A percentile compares a stretch with the other conserved stretches of the same genome.
Conservation (phyloP, 768 basidiomycete species). For the Lepiota brunneoincarnata region DNA sequence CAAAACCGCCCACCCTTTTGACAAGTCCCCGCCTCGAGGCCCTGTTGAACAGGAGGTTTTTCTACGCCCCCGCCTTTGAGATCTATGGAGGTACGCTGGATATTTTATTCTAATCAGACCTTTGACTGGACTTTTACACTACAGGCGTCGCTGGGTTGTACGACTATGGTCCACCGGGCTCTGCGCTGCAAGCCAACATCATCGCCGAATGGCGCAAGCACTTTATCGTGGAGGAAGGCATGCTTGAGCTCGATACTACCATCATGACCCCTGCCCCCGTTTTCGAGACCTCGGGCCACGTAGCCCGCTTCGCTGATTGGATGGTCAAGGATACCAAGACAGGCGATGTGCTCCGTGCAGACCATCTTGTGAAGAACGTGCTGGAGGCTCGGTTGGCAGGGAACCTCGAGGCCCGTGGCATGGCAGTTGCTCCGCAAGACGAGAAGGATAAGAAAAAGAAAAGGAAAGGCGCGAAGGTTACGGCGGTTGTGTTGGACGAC, state of each 20-base stretch:
- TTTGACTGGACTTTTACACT: conserved; percentile 7
- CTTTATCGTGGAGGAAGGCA: conserved; percentile 97
- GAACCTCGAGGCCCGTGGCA: conserved; percentile 85
- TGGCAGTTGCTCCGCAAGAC: conserved; percentile 54
- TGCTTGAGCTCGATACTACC: conserved; percentile 98
- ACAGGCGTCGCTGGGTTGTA: conserved; percentile 95
- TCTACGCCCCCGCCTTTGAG: conserved; percentile 97
- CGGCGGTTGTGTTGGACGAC: conserved; percentile 73
- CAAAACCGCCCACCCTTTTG: conserved; percentile 84
- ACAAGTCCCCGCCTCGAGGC: conserved; percentile 84
- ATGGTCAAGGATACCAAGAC: conserved; percentile 96
- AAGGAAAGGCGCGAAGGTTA: conserved; percentile 68
- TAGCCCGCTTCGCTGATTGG: conserved; percentile 98
- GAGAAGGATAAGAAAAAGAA: conserved; percentile 71
- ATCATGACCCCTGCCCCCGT: conserved; percentile 95
- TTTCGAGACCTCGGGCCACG: conserved; percentile 96
- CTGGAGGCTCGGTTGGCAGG: conserved; percentile 87
- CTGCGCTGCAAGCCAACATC: conserved; percentile 94
- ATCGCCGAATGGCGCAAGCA: conserved; percentile 95
- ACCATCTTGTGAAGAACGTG: conserved; percentile 93
- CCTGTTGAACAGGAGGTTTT: conserved; percentile 87
- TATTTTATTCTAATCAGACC: conserved; percentile 1
- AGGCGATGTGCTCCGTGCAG: conserved; percentile 95
- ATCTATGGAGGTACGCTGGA: conserved; percentile 83
- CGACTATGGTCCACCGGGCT: conserved; percentile 97